Percentiles rank a stretch among this genome's conserved stretches.
Evolutionary conservation across 768 basidiomycete genomes (phyloP).

Genomic region (Pleurotus djamor): DNA sequence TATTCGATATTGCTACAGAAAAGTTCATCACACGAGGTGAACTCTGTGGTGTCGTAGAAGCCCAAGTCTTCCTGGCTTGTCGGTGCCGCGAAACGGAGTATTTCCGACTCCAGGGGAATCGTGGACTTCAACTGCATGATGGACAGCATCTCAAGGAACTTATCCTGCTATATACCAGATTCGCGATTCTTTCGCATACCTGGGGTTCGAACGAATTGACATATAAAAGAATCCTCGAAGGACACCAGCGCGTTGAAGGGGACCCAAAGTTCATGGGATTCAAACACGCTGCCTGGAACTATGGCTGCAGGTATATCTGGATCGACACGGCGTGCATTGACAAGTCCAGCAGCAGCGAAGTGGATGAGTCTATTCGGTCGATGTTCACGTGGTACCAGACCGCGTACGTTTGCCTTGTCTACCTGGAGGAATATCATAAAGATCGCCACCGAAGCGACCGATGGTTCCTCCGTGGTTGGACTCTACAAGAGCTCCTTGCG

Average conservation of each 20-base stretch:
- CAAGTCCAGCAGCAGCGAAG: background rate
- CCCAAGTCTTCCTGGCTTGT: no score
- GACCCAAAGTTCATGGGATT: background rate
- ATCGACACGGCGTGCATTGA: background rate
- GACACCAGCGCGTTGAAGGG: background rate
- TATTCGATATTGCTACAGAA: no score
- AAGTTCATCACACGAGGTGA: no score
- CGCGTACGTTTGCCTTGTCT: background rate
- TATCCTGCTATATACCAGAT: no score
- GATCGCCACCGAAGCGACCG: background rate
- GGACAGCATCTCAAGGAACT: no score
- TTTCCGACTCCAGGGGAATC: no score
- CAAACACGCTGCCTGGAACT: background rate
- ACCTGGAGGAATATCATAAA: background rate
- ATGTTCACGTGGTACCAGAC: slow-evolving; percentile 3
- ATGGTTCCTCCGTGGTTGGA: background rate
- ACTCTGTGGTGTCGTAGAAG: no score
- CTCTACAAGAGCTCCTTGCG: background rate
- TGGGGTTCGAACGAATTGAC: background rate
- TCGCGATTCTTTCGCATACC: background rate
- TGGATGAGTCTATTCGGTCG: background rate
- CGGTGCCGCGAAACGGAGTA: no score
- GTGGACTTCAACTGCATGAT: no score
- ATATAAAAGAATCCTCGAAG: background rate
- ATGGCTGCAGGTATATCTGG: background rate